Percentiles rank a stretch among this genome's conserved stretches.
Conservation (phyloP, 78 protist species). For the Tieghemostelium lacteum region DNA sequence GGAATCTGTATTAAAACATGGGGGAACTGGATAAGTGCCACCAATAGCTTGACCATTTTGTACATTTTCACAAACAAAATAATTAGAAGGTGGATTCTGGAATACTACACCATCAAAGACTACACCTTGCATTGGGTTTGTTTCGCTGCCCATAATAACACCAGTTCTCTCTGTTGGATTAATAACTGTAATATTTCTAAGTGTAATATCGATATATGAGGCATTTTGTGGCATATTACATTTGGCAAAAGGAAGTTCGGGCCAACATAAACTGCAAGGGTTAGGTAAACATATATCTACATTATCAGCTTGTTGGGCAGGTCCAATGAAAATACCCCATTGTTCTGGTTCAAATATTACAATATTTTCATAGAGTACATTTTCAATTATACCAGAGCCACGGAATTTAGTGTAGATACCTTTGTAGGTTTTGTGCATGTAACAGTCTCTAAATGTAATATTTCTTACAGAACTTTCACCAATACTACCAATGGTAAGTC, state of each 20-base stretch:
- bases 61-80: constrained; percentile 57
- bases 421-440: constrained; percentile 75
- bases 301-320: constrained; percentile 78
- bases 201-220: constrained; percentile 48
- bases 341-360: constrained; percentile 51
- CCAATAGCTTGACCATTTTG: constrained; percentile 39
- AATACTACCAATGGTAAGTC: constrained; percentile 77
- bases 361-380: constrained; percentile 78
- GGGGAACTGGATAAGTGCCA: constrained; percentile 46
- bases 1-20: too few species aligned
- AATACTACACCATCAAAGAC: constrained; percentile 67
- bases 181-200: constrained; percentile 31
- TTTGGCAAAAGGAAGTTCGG: constrained; percentile 19
- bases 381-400: constrained; percentile 13
- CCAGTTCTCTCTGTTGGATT: constrained; percentile 45
- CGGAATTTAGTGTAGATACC: constrained; percentile 78
- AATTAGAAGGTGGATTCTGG: constrained; percentile 12
- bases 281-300: constrained; percentile 32
- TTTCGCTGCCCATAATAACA: constrained; percentile 62
- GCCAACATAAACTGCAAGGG: constrained; percentile 76
- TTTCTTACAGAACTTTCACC: constrained; percentile 71
- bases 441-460: constrained; percentile 84
- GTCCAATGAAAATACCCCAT: constrained; percentile 84
- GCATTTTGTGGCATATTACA: constrained; percentile 67
- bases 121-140: constrained; percentile 61